Percentiles rank a stretch among this genome's conserved stretches.
Evolutionary conservation across 164 flowering plant species (phyloP).

Genomic region (Aristolochia californica): DNA sequence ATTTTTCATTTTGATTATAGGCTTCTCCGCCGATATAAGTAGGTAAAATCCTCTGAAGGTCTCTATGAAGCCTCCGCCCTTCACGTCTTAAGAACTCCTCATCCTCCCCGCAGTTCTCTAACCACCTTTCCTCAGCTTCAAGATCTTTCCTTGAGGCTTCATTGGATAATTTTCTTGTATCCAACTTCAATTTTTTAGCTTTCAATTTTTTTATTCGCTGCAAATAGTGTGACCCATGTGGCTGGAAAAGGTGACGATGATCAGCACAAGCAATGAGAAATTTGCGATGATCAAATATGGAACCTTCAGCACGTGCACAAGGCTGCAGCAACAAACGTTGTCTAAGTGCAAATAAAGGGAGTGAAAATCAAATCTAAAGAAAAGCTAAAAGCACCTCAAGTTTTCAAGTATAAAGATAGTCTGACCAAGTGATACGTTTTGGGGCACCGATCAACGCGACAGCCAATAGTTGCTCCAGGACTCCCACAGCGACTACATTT

Average conservation of each 20-base stretch:
- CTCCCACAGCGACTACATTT: slow-evolving; percentile 96
- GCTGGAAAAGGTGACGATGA: slow-evolving; percentile 78
- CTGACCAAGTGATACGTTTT: slow-evolving; percentile 86
- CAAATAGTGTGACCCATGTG: slow-evolving; percentile 44
- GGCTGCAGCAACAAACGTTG: slow-evolving; percentile 48
- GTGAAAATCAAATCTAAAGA: neutral
- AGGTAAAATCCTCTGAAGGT: slow-evolving; percentile 84
- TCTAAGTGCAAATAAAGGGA: slow-evolving; percentile 4
- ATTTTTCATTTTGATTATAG: slow-evolving; percentile 28
- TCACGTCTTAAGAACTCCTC: slow-evolving; percentile 97
- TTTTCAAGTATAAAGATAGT: neutral
- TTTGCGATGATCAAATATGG: slow-evolving; percentile 91
- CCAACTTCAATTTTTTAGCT: slow-evolving; percentile 69
- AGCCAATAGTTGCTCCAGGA: slow-evolving; percentile 96
- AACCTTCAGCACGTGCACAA: slow-evolving; percentile 82
- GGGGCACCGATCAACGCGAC: slow-evolving; percentile 97
- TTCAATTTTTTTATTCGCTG: slow-evolving; percentile 54
- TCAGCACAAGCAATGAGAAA: slow-evolving; percentile 94
- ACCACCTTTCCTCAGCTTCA: slow-evolving; percentile 96
- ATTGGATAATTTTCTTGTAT: slow-evolving; percentile 58
- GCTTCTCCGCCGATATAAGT: slow-evolving; percentile 72
- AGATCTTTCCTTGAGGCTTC: slow-evolving; percentile 80
- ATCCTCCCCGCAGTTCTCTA: slow-evolving; percentile 98
- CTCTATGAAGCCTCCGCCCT: slow-evolving; percentile 92
- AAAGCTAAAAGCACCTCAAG: neutral